Conservation (phyloP, 768 basidiomycete genomes). For the Boletus tomentosulus region DNA sequence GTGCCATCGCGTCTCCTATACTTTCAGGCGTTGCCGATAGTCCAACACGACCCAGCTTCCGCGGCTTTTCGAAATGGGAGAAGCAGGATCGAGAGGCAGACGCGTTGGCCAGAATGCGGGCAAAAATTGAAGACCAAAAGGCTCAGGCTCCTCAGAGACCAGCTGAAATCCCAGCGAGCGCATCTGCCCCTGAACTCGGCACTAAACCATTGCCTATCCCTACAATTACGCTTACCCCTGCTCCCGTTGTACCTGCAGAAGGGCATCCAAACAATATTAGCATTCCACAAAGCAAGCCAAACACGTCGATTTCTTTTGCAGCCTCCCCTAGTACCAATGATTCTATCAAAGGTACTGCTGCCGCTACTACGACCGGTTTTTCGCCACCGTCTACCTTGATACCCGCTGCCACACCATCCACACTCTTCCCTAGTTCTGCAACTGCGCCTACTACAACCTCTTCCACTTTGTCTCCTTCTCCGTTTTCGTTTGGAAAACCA, state of each 20-base stretch:
- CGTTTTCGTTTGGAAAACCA: constrained; percentile 17
- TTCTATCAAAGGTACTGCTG: constrained; percentile 5
- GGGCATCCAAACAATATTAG: constrained; percentile 2
- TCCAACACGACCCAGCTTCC: constrained; percentile 45
- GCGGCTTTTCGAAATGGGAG: constrained; percentile 75
- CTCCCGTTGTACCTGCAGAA: constrained; percentile 9
- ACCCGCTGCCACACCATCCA: constrained; percentile 15
- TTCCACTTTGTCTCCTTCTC: constrained; percentile 7
- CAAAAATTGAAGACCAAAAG: constrained; percentile 43
- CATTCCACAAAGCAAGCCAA: constrained; percentile 13
- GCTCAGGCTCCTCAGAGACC: constrained; percentile 34
- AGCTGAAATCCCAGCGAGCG: constrained; percentile 27
- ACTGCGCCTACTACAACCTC: constrained; percentile 10
- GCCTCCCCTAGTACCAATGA: constrained; percentile 3
- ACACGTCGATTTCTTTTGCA: constrained; percentile 12
- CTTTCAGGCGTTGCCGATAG: constrained; percentile 44
- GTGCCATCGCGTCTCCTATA: constrained; percentile 23
- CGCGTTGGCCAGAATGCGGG: constrained; percentile 70
- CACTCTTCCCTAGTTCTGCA: constrained; percentile 6
- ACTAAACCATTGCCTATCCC: constrained; percentile 22
- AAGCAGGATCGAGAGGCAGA: constrained; percentile 81
- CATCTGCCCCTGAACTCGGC: constrained; percentile 21
- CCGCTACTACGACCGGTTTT: constrained; percentile 12
- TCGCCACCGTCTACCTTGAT: constrained; percentile 28
- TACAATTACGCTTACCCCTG: constrained; percentile 27